Conservation (phyloP, 768 basidiomycete species). For the Lentinula edodes region DNA sequence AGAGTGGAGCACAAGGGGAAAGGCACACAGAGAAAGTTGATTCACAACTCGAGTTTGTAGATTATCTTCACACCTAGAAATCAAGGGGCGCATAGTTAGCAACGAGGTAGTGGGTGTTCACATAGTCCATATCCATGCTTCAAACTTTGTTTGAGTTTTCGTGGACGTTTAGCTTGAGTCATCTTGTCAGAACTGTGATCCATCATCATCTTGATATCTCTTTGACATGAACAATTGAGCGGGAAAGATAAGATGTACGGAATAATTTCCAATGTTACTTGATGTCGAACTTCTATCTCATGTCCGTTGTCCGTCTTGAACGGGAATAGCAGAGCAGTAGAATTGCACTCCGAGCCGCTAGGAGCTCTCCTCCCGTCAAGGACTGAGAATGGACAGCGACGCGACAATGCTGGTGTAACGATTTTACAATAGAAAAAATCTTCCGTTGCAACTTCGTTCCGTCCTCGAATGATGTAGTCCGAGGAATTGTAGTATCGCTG, state of each 20-base stretch:
- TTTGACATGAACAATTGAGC: not conserved
- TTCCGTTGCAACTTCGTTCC: too few species aligned
- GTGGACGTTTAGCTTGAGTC: constrained; percentile 1
- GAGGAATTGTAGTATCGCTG: too few species aligned
- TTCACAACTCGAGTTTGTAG: not conserved
- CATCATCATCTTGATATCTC: not conserved
- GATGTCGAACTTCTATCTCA: not conserved
- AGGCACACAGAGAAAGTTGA: not conserved
- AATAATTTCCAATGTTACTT: not conserved
- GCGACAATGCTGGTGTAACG: not conserved
- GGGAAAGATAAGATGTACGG: not conserved
- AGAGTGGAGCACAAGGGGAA: not conserved
- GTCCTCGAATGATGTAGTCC: too few species aligned
- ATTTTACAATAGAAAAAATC: too few species aligned
- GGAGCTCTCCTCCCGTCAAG: not conserved
- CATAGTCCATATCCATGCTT: not conserved
- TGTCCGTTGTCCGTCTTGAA: not conserved
- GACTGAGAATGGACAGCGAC: not conserved
- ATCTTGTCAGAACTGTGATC: too few species aligned
- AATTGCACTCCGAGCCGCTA: not conserved
- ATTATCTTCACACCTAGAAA: not conserved
- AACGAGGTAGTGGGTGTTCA: not conserved
- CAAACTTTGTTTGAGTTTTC: not conserved
- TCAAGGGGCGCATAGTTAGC: too few species aligned
- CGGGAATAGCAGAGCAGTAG: not conserved